Base-by-base conservation (phyloP, 2,329 filamentous ascomycete genomes). In the Epichloe aotearoae region DNA sequence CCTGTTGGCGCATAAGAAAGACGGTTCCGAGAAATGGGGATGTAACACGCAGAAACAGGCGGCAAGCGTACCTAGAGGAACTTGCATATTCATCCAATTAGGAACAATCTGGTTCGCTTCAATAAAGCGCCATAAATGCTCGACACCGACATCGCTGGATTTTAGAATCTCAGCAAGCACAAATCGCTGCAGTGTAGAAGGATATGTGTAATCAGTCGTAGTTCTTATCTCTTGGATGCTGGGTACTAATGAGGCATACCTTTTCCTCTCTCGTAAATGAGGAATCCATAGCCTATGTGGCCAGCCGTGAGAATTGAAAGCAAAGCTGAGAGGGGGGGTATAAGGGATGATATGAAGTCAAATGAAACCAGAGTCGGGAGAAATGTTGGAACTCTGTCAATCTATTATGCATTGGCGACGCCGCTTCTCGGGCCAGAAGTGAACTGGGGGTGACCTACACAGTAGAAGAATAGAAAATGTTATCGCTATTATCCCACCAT, bases 141-240 rank as follows among this genome's bases (percentile, higher is more conserved):
- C 61, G 23, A 77, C 60, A 51, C 76, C 71, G 52, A 79, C 63
- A 33, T 68, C 62, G 64, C 76, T 80, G 53, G 69, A 69, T 58
- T 79, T 80, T 63, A 80, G 74, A 57, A 79, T 75, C 62, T 80
- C 77, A 51, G 70, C 74, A 51, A 80, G 69, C 53, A 80, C 66
- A 59, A 78, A 78, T 55, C 76, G 74, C 77, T 80, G 58, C 5
- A 19, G 14, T 14, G 36, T 17, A 51, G n/a, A 37, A 3, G 30
- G 6, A 36, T 10, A 33, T 20, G 30, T 15, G 17, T 7, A 26
- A 19, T 49, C 20, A 38, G 17, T 37, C 11, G 15, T 7, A 7
- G 4, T 10, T 48, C 11, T 20, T 7, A 5, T 26, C 20, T 45
- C 23, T 17, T 14, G 23, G 12, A 6, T 11, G n/a, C 12, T 15